phyloP scores from a whole-genome alignment of 2,329 filamentous ascomycete genomes.

The Pestalotiopsis sp. region DNA sequence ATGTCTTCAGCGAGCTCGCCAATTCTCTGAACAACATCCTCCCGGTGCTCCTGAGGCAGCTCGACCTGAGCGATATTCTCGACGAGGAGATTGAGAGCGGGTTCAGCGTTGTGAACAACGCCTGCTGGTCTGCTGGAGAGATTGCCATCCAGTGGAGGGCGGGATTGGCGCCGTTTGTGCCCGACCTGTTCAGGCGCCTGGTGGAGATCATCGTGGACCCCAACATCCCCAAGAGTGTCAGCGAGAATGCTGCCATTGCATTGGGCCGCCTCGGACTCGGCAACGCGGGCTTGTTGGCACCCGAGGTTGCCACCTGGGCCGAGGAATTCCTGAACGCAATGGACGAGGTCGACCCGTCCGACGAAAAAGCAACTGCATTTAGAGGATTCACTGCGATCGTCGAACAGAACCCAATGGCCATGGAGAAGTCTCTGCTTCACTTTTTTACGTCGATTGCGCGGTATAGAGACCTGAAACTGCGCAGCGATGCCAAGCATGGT shows the following conservation, averaged over 20 bases:
- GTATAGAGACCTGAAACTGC: constrained; percentile 68
- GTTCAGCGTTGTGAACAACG: constrained; percentile 96
- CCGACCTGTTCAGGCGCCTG: constrained; percentile 75
- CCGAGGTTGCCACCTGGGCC: constrained; percentile 79
- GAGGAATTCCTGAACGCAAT: constrained; percentile 81
- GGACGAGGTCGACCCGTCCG: constrained; percentile 81
- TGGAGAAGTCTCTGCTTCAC: constrained; percentile 81
- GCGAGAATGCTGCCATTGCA: constrained; percentile 93
- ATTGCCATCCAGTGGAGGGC: constrained; percentile 80
- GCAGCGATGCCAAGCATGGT: constrained; percentile 64
- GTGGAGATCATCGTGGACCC: constrained; percentile 83
- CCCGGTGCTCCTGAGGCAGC: constrained; percentile 81
- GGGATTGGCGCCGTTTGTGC: constrained; percentile 76
- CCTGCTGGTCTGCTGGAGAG: constrained; percentile 95
- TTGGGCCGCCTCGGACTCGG: constrained; percentile 84
- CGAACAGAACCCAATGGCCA: constrained; percentile 83
- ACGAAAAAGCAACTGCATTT: constrained; percentile 94
- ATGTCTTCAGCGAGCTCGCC: constrained; percentile 81
- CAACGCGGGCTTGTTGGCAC: constrained; percentile 75
- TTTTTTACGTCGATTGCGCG: constrained; percentile 85
- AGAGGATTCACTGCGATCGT: constrained; percentile 87
- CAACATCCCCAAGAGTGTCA: constrained; percentile 82
- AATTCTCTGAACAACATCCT: constrained; percentile 73
- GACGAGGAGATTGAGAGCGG: constrained; percentile 82
- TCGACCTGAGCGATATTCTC: constrained; percentile 76